phyloP scores from a whole-genome alignment of 768 basidiomycete species.

The Paxillus involutus region DNA sequence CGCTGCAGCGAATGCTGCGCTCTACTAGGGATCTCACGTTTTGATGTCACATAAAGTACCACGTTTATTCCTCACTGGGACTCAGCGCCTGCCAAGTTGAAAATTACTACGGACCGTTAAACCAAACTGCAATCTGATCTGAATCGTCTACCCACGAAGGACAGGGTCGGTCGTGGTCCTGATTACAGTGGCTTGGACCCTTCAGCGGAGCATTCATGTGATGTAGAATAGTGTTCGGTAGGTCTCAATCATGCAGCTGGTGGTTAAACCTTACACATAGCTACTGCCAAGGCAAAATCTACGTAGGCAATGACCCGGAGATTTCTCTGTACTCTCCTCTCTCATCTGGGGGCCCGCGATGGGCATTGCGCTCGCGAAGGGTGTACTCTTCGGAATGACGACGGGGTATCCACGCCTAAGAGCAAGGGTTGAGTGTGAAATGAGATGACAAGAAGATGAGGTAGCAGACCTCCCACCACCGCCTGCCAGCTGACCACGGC shows the following conservation, averaged over 20 bases:
- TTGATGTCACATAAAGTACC: slow-evolving; percentile 6
- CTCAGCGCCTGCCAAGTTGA: not conserved
- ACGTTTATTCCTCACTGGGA: slow-evolving; percentile 19
- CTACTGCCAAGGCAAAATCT: slow-evolving; percentile 8
- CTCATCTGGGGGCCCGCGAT: slow-evolving; percentile 27
- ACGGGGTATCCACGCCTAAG: slow-evolving; percentile 43
- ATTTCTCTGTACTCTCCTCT: slow-evolving; percentile 49
- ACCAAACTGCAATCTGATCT: slow-evolving; percentile 1
- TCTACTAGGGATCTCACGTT: slow-evolving; percentile 14
- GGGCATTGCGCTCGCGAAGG: slow-evolving; percentile 35
- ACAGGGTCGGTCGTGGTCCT: not conserved
- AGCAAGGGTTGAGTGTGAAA: slow-evolving; percentile 13
- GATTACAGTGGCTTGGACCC: not conserved
- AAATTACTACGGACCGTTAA: not conserved
- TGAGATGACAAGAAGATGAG: slow-evolving; percentile 12
- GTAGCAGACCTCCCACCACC: slow-evolving; percentile 82
- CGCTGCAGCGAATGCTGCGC: not conserved
- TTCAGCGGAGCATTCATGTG: not conserved
- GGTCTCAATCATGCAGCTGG: not conserved
- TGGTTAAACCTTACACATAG: not conserved
- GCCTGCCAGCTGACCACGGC: slow-evolving; percentile 60
- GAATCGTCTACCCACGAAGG: not conserved
- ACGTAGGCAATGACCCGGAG: slow-evolving; percentile 26
- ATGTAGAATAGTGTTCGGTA: not conserved
- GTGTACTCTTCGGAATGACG: slow-evolving; percentile 54